Evolutionary conservation across 805 yeast genomes (phyloP), one percentile per base, ranked within the genome.

Genomic region (Saturnispora bothae): DNA sequence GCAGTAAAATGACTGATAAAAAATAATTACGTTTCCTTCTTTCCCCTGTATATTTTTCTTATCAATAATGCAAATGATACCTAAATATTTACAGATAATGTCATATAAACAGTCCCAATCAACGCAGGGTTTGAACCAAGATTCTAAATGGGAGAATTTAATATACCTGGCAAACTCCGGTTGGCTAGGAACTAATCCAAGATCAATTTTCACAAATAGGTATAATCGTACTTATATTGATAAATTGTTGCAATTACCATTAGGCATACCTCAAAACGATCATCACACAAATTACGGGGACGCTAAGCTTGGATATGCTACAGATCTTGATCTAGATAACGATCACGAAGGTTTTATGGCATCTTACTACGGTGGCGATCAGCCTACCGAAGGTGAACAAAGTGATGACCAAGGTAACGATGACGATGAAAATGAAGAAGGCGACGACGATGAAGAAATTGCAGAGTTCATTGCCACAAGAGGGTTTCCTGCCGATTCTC

Each of bases 321-420:
- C 28, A 14, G 22, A 32, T 20, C 4, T 26, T 13, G 35, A 25
- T 8, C 17, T 37, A 9, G 26, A 27, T 10, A 21, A 31, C 20
- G 40, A 37, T 37, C 16, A 19, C 8, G 20, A 32, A 5, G 35
- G 35, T 15, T 30, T 18, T 17, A 31, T 38, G 27, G 41, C 29
- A 14, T 28, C 34, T 32, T 38, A 38, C n/a, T 33, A 38, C 9
- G 41, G 41, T 9, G 35, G 38, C 21, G 38, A 42, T 41, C 20
- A 27, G 12, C 34, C 39, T 20, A 33, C 20, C 16, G 36, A 33
- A 14, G 34, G 17, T 19, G 32, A 14, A 6, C 17, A 14, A 12
- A 9, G 27, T 9, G 29, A 9, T 28, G 20, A 33, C 21, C 10
- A 19, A n/a, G 22, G 27, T 17, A 33, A 38, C 20, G 15, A 34